Conservation (phyloP, 768 basidiomycete genomes). For the Lactarius hatsudake region DNA sequence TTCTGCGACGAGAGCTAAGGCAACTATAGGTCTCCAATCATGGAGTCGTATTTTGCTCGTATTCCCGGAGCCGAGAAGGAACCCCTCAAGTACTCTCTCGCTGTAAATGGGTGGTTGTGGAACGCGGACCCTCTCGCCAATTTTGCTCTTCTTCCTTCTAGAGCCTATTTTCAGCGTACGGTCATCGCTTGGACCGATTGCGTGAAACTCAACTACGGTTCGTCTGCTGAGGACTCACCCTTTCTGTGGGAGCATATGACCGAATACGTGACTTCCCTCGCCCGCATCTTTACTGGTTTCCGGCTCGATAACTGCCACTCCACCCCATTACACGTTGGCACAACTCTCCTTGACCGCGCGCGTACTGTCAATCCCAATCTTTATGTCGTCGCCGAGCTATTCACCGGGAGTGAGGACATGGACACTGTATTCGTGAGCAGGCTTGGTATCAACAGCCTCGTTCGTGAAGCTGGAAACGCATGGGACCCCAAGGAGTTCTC, state of each 20-base stretch:
- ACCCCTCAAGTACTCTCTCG: constrained; percentile 65
- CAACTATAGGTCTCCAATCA: constrained; percentile 65
- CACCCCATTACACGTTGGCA: constrained; percentile 95
- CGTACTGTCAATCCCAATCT: constrained; percentile 85
- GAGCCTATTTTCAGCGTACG: constrained; percentile 92
- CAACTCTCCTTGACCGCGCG: constrained; percentile 88
- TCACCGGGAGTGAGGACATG: constrained; percentile 94
- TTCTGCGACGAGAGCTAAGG: constrained; percentile 9
- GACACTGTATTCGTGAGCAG: constrained; percentile 89
- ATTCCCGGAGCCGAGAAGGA: constrained; percentile 51
- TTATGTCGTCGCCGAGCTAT: constrained; percentile 97
- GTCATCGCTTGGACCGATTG: constrained; percentile 99
- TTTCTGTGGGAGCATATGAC: constrained; percentile 91
- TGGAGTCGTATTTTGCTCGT: constrained; percentile 92
- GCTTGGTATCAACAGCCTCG: constrained; percentile 89
- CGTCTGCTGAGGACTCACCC: constrained; percentile 46
- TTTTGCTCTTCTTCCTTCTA: constrained; percentile 89
- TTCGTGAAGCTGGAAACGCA: constrained; percentile 93
- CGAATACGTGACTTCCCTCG: constrained; percentile 76
- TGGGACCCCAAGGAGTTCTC: constrained; percentile 89
- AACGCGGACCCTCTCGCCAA: constrained; percentile 89
- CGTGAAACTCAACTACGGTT: constrained; percentile 94
- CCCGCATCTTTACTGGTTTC: constrained; percentile 89
- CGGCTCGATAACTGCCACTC: constrained; percentile 99
- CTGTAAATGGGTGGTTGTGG: constrained; percentile 99